phyloP scores from a whole-genome alignment of 1,284 basidiomycete species.

The Tylopilus sp. region DNA sequence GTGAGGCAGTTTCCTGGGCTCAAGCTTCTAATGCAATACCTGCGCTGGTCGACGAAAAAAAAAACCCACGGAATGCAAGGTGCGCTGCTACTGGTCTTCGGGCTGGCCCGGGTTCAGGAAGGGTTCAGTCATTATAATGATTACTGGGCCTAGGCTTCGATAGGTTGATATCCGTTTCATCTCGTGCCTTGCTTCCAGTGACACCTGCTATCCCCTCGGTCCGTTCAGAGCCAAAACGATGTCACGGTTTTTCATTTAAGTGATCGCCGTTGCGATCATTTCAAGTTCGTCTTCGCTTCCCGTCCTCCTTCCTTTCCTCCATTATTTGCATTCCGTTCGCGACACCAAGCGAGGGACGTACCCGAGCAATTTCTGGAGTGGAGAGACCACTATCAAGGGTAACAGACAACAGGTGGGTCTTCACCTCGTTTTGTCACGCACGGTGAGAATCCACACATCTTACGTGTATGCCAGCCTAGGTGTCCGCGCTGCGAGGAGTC shows the following conservation, averaged over 20 bases:
- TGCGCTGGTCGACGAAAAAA: not conserved
- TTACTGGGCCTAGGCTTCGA: not conserved
- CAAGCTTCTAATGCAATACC: not conserved
- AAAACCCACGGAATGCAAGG: not conserved
- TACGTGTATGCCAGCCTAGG: slow-evolving; percentile 1
- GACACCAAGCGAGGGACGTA: not conserved
- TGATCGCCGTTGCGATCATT: not conserved
- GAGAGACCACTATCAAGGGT: not conserved
- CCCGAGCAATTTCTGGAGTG: not conserved
- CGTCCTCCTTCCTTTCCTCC: not conserved
- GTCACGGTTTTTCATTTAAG: not conserved
- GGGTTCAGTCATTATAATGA: not conserved
- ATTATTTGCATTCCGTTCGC: not conserved
- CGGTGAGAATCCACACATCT: not conserved
- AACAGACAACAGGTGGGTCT: not conserved
- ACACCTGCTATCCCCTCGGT: not conserved
- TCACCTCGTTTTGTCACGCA: not conserved
- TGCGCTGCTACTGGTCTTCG: not conserved
- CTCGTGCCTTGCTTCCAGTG: slow-evolving; percentile 4
- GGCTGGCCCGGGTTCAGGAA: not conserved
- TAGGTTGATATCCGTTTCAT: not conserved
- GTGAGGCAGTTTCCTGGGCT: not conserved
- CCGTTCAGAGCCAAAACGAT: not conserved
- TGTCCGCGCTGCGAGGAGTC: not conserved
- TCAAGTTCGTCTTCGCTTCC: not conserved